Conservation (phyloP, 495 filamentous ascomycete species). For the Cryomyces antarcticus region DNA sequence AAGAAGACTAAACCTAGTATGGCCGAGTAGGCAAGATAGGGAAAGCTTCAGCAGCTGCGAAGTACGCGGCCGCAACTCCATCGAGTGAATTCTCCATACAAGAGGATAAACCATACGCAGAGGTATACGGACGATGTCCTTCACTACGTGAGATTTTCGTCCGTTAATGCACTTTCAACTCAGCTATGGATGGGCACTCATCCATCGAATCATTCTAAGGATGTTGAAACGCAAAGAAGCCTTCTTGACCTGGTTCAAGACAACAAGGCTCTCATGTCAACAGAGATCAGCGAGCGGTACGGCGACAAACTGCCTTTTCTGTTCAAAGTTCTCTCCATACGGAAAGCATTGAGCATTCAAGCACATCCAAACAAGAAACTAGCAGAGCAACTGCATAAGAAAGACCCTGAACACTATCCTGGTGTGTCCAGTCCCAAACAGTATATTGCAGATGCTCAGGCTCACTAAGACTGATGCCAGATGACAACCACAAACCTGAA, state of each 20-base stretch:
- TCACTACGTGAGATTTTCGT: neutral
- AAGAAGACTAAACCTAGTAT: neutral
- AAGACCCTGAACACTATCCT: constrained; percentile 85
- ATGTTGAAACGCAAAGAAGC: constrained; percentile 62
- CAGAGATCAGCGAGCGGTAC: constrained; percentile 48
- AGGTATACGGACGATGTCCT: constrained; percentile 6
- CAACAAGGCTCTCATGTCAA: constrained; percentile 62
- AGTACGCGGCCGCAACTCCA: constrained; percentile 13
- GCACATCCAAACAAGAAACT: constrained; percentile 97
- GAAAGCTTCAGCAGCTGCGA: constrained; percentile 52
- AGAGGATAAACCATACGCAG: constrained; percentile 23
- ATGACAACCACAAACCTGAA: constrained; percentile 98
- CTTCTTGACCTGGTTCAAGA: constrained; percentile 78
- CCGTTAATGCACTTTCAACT: neutral
- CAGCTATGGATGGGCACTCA: constrained; percentile 99
- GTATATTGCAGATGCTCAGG: neutral
- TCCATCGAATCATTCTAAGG: constrained; percentile 82
- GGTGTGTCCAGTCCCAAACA: constrained; percentile 17
- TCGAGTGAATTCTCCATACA: constrained; percentile 15
- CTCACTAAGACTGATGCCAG: constrained; percentile 18
- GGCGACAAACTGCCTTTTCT: constrained; percentile 76
- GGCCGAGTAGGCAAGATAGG: constrained; percentile 17
- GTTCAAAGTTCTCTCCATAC: constrained; percentile 89
- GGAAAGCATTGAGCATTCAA: constrained; percentile 89
- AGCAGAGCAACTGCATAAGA: constrained; percentile 67